Conservation (phyloP, 2,329 filamentous ascomycete genomes). For the Lecanosticta acicola region DNA sequence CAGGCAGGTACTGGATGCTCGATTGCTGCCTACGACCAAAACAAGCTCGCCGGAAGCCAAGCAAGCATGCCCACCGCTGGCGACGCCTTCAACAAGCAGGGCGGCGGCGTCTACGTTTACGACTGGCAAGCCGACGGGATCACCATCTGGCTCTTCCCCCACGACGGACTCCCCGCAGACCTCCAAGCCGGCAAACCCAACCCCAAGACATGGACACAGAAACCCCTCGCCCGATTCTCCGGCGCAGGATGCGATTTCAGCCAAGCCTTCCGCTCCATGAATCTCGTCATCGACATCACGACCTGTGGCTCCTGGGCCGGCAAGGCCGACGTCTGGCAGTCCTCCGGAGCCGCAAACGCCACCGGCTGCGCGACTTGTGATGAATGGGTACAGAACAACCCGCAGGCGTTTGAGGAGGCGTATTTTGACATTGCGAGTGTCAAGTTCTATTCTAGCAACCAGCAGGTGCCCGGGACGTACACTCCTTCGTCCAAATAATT, state of each 20-base stretch:
- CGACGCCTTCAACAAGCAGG: constrained; percentile 46
- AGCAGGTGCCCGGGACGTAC: constrained; percentile 4
- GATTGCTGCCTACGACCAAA: constrained; percentile 46
- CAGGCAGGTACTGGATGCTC: constrained; percentile 44
- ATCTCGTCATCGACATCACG: constrained; percentile 74
- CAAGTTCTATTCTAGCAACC: constrained; percentile 48
- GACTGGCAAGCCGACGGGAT: constrained; percentile 67
- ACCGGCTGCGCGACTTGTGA: constrained; percentile 57
- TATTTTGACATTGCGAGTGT: constrained; percentile 74
- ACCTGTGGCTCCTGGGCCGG: constrained; percentile 90
- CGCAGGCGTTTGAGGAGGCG: constrained; percentile 62
- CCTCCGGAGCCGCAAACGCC: constrained; percentile 54
- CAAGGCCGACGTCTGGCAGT: constrained; percentile 51
- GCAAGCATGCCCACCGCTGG: constrained; percentile 37
- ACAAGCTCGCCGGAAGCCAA: constrained; percentile 36
- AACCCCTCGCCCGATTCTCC: constrained; percentile 62
- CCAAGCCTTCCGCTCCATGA: constrained; percentile 62
- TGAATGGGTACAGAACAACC: constrained; percentile 66
- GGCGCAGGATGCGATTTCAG: constrained; percentile 64
- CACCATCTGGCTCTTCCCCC: constrained; percentile 75
- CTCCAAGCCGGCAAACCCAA: constrained; percentile 56
- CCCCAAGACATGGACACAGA: constrained; percentile 59
- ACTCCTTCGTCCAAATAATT: not conserved
- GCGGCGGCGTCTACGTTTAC: constrained; percentile 44
- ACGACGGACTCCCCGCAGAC: constrained; percentile 59